Evolutionary conservation across 345 rosid species (phyloP).

Genomic region (Eucalyptus grandis): DNA sequence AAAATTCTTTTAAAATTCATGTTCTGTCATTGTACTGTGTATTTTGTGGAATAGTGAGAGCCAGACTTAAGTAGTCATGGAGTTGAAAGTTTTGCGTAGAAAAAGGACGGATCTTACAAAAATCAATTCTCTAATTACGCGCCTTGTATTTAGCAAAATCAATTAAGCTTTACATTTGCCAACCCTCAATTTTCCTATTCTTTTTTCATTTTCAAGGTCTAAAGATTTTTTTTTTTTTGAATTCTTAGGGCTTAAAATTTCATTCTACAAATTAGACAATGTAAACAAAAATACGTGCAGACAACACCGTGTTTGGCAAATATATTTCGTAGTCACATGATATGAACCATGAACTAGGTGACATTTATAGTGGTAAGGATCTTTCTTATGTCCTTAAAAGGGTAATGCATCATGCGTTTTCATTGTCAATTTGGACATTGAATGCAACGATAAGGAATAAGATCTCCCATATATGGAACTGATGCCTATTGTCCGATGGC

Average conservation of each 20-base stretch:
- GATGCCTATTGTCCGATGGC: background rate
- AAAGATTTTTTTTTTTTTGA: no score
- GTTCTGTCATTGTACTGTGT: background rate
- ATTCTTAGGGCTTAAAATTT: background rate
- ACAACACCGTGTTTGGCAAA: background rate
- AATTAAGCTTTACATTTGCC: background rate
- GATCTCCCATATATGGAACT: background rate
- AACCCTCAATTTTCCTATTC: background rate
- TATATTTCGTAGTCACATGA: background rate
- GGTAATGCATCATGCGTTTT: background rate
- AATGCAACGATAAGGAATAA: background rate
- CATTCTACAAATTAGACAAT: background rate
- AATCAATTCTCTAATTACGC: accelerated
- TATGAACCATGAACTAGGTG: background rate
- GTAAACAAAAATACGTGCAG: background rate
- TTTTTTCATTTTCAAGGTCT: background rate
- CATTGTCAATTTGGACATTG: background rate
- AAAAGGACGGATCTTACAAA: background rate
- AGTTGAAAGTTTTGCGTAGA: background rate
- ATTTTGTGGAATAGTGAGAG: background rate
- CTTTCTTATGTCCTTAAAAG: background rate
- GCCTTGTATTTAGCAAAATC: background rate
- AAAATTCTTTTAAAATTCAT: background rate
- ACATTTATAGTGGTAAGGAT: background rate
- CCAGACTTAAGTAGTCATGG: background rate